These are phyloP conservation scores for Termitomyces sp. DNA, from an alignment of 768 basidiomycete species.

Conservation along the genomic window DNA sequence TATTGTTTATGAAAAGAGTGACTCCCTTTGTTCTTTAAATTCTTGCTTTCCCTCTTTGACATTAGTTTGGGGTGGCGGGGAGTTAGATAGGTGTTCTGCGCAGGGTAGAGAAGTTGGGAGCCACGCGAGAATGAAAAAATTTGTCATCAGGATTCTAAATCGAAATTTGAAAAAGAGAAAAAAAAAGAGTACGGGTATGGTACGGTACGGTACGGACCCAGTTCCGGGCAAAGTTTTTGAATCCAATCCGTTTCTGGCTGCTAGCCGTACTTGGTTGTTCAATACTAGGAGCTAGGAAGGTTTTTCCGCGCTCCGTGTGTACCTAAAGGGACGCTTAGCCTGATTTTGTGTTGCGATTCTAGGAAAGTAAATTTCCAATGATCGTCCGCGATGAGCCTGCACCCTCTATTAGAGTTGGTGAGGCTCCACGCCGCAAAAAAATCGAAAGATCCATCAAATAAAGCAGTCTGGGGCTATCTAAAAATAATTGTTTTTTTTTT, in stretches of 20 bases:
- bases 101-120: not conserved
- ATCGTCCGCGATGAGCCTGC: not conserved
- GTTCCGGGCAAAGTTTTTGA: not conserved
- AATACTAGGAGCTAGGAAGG: not conserved
- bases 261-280: not conserved
- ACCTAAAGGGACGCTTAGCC: conserved; percentile 4
- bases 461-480: conserved; percentile 7
- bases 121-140: not conserved
- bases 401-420: not conserved
- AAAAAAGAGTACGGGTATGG: not conserved
- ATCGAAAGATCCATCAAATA: conserved; percentile 3
- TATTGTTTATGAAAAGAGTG: not conserved
- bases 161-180: not conserved
- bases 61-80: not conserved
- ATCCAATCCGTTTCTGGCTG: not conserved
- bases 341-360: not conserved
- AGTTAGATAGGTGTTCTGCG: not conserved
- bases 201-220: not conserved
- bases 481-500: not conserved
- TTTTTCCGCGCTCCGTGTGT: not conserved
- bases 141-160: not conserved
- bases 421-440: not conserved
- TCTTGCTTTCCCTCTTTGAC: not conserved
- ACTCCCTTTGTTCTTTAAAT: not conserved
- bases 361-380: not conserved